Evolutionary conservation across 805 yeast species (phyloP), one percentile per base, ranked within the genome.

Genomic region (Grigorovia humatica): DNA sequence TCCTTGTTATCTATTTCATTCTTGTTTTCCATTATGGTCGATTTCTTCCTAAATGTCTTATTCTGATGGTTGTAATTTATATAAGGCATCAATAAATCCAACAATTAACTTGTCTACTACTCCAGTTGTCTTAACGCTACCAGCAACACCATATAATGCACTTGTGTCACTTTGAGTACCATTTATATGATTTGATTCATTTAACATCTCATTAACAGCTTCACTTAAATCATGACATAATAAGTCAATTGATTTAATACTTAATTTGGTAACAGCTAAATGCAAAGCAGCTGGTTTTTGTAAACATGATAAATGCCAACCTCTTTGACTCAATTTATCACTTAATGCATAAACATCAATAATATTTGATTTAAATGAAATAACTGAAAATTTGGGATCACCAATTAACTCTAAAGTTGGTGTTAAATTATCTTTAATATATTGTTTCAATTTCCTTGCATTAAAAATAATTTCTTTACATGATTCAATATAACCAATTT

Each of bases 121-220:
- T 2, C 95, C 93, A 0, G 82, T 77, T 0, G 96, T 88, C 52
- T 78, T 73, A 20, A 93, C 80, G 61, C 93, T 86, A 8, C 96
- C 97, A 1, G 98, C 98, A 47, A 91, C 95, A 58, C 99, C 99
- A 62, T 91, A 91, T 46, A 91, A 64, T 2, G 93, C 96, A 15
- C 96, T 93, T 1, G 96, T 88, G 19, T 80, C 77, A 19, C 48
- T 46, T 9, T 73, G 23, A 49, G 59, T 66, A 60, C 63, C 62
- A 46, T 58, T 55, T 52, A 52, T 52, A 32, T 40, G 38, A 11
- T 58, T 51, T 4, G 70, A 66, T 43, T 63, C 58, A 9, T 55
- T 58, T 40, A 68, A 66, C 52, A 79, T 63, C 38, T 74, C 77
- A 11, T 63, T 61, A 1, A 82, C 78, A 4, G 74, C 61, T 1